Evolutionary conservation across 305 asterid species (phyloP).

Genomic region (Fraxinus latifolia): DNA sequence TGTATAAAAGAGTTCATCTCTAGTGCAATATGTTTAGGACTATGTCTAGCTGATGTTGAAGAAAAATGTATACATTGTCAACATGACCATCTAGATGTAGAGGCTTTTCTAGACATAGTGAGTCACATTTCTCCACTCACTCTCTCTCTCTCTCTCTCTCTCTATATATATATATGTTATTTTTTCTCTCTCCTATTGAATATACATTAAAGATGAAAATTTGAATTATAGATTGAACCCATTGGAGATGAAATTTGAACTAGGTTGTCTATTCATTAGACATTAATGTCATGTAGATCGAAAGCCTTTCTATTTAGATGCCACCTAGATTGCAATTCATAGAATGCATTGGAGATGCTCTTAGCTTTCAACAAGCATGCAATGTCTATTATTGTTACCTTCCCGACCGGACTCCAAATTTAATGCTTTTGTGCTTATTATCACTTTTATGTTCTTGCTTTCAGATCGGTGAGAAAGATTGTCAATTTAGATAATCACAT

Average conservation of each 20-base stretch:
- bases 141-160: neutral
- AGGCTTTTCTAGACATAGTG: neutral
- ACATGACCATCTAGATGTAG: neutral
- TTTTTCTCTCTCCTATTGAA: neutral
- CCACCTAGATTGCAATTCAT: neutral
- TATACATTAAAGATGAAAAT: neutral
- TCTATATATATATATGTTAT: no score
- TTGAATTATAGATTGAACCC: neutral
- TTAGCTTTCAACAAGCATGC: neutral
- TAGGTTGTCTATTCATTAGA: neutral
- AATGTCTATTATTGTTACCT: neutral
- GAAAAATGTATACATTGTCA: neutral
- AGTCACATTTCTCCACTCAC: neutral
- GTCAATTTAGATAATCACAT: constrained; percentile 85
- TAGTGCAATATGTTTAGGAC: neutral
- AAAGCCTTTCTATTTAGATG: neutral
- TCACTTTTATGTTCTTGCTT: constrained; percentile 16
- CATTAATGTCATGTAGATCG: neutral
- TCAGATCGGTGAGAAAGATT: constrained; percentile 93
- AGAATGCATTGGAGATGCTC: neutral
- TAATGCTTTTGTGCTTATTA: constrained; percentile 2
- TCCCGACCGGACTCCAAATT: neutral
- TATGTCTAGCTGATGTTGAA: neutral
- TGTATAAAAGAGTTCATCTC: neutral
- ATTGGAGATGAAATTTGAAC: neutral